These are phyloP conservation scores for Xylariales sp. DNA, from an alignment of 2,329 filamentous ascomycete genomes.

Conservation along the genomic window DNA sequence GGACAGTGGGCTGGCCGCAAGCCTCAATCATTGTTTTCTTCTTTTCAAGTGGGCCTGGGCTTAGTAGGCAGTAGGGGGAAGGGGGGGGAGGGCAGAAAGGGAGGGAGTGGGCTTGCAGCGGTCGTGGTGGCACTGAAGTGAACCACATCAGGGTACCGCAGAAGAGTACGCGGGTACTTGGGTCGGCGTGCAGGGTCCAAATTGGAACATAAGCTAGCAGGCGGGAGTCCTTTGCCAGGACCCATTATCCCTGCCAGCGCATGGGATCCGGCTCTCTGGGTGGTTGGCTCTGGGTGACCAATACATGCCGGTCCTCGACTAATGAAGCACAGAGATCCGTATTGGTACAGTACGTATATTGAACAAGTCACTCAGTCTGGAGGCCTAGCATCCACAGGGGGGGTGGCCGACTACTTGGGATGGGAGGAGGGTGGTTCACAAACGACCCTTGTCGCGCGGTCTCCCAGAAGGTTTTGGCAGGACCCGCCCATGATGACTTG, in stretches of 20 bases:
- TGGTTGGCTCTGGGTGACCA: background rate
- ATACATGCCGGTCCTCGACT: background rate
- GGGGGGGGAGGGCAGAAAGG: background rate
- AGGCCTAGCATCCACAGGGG: no score
- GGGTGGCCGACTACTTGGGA: no score
- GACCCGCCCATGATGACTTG: no score
- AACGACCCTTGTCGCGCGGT: no score
- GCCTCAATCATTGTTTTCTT: background rate
- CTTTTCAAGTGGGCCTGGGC: constrained; percentile 1
- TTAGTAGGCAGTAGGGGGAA: no score
- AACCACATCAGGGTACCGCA: background rate
- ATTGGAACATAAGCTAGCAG: constrained; percentile 1
- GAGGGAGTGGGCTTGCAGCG: background rate
- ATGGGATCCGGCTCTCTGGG: background rate
- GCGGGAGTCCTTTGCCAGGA: background rate
- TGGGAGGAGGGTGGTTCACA: no score
- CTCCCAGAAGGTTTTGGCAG: no score
- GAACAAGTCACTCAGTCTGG: no score
- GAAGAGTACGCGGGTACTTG: constrained; percentile 1
- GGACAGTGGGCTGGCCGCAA: background rate
- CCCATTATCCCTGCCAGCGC: background rate
- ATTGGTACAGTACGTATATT: no score
- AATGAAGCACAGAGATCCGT: constrained; percentile 1
- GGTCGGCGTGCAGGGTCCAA: background rate
- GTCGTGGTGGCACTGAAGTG: background rate